Evolutionary conservation across 2,329 filamentous ascomycete genomes (phyloP).

Genomic region (Sporothrix euskadiensis): DNA sequence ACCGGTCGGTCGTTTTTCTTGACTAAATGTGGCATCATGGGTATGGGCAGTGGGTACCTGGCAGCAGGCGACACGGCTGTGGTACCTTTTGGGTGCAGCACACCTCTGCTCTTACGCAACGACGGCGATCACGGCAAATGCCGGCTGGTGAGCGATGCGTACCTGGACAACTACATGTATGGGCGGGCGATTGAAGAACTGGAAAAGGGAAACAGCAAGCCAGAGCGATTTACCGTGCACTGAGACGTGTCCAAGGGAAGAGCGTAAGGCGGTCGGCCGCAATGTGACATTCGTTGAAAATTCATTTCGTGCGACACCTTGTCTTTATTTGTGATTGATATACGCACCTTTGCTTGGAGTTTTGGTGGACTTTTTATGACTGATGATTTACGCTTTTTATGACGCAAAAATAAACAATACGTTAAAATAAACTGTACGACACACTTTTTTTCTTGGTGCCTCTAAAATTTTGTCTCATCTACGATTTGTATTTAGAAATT

Average conservation of each 20-base stretch:
- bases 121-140: neutral
- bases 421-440: neutral
- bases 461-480: no score
- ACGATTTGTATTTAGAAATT: no score
- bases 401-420: neutral
- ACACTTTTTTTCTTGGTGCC: neutral
- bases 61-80: neutral
- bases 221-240: neutral
- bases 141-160: slow-evolving; percentile 13
- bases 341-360: neutral
- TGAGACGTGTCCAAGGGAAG: neutral
- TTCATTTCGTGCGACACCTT: neutral
- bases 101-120: neutral
- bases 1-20: slow-evolving; percentile 21
- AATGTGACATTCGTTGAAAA: neutral
- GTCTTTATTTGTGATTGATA: neutral
- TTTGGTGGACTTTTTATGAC: neutral
- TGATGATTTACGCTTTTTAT: neutral
- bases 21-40: slow-evolving; percentile 7
- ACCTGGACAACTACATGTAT: slow-evolving; percentile 6
- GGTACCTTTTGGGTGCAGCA: slow-evolving; percentile 18
- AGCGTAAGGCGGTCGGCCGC: neutral
- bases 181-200: neutral
- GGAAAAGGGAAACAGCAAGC: neutral
- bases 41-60: slow-evolving; percentile 19